Conservation (phyloP, 2,329 filamentous ascomycete genomes). For the Fusarium sp. region DNA sequence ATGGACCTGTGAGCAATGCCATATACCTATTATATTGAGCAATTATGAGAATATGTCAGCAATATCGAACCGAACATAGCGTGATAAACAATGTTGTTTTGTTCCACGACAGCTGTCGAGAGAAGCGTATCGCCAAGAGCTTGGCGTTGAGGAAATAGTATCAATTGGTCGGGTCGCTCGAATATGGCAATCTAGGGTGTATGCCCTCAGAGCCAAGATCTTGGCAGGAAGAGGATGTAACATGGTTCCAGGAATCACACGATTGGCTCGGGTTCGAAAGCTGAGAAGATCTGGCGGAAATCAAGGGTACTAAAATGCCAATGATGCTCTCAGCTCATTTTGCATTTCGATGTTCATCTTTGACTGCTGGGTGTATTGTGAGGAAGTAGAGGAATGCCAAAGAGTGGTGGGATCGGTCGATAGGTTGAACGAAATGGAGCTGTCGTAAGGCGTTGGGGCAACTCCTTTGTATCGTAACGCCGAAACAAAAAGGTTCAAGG, state of each 20-base stretch:
- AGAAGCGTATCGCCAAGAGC: background rate
- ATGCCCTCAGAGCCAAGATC: slow-evolving; percentile 7
- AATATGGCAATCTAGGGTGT: slow-evolving; percentile 6
- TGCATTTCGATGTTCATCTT: background rate
- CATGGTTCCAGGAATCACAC: background rate
- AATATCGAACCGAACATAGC: background rate
- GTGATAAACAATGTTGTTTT: background rate
- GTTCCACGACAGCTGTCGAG: background rate
- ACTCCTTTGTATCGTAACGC: background rate
- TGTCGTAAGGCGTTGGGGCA: background rate
- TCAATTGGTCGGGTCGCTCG: background rate
- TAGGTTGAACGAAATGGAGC: background rate
- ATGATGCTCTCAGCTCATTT: background rate
- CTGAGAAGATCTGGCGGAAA: too few species aligned
- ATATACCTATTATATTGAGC: background rate
- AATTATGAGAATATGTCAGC: background rate
- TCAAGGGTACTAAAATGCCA: background rate
- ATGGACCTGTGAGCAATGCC: background rate
- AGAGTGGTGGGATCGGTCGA: background rate
- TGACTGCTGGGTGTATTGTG: background rate
- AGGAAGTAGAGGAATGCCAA: background rate
- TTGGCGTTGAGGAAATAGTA: background rate
- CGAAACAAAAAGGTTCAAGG: background rate
- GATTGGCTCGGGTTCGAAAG: background rate
- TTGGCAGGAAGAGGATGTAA: slow-evolving; percentile 7